Evolutionary conservation across 2,329 filamentous ascomycete genomes (phyloP), one percentile per base, ranked within the genome.

Genomic region (Alternaria atra): DNA sequence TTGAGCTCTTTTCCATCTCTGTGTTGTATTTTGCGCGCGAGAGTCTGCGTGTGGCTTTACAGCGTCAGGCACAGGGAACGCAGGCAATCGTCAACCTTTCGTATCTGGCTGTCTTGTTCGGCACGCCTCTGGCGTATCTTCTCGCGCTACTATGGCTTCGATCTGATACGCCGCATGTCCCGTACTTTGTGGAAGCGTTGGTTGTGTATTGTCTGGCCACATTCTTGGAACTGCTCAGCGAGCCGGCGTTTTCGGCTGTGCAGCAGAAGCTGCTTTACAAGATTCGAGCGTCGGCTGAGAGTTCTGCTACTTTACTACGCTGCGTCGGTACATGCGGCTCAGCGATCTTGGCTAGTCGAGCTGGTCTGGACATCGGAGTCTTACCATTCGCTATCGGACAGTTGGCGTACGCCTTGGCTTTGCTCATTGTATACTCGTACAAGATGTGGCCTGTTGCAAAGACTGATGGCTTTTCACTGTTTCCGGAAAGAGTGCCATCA

Each of bases 21-120:
- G 90, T 96, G n/a, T 85, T 99, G 0, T 97, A 97, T 79, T 98
- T 99, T 73, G 91, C 95, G 0, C 87, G 95, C 39, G 95, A 99
- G 80, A 94, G 91, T 72, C 82, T 98, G 50, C 90, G 95, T 15
- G 90, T 97, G n/a, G 93, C 94, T 27, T 87, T 97, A 35, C 94
- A 98, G 80, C 86, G 95, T 52, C 91, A 94, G 66, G 77, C 81
- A 7, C 77, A 82, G 65, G 78, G 78, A 51, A 77, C 86, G 10
- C 94, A 98, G 78, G 88, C 91, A 2, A 89, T 94, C 43, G 87
- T 98, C 79, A 99, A 99, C 73, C 84, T 97, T 39, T 91, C 93
- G 1, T 96, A 97, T 77, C 80, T 98, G 23, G 87, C 93, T 23
- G 83, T 96, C 13, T 76, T 84, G 0, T 82, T 94, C 0, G 94